These are phyloP conservation scores for Hericium rajendrae DNA, from an alignment of 768 basidiomycete genomes.

Conservation along the genomic window DNA sequence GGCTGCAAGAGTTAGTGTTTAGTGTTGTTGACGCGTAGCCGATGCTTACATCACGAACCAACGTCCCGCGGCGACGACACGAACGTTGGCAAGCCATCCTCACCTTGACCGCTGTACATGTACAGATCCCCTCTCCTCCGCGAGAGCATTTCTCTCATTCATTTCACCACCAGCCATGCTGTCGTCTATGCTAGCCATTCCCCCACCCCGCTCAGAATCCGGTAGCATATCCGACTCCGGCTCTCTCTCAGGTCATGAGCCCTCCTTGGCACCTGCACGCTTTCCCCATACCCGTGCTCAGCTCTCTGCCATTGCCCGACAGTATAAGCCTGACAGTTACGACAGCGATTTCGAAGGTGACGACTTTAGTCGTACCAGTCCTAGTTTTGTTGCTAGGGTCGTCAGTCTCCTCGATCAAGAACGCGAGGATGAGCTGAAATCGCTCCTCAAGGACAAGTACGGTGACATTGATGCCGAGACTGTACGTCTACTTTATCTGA, in stretches of 20 bases:
- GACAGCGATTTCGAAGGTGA: conserved; percentile 49
- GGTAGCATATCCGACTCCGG: conserved; percentile 11
- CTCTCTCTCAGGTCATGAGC: conserved; percentile 6
- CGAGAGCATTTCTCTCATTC: conserved; percentile 16
- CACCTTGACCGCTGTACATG: conserved; percentile 7
- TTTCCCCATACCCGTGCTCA: conserved; percentile 82
- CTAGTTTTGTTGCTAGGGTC: conserved; percentile 59
- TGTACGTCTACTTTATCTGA: conserved; percentile 31
- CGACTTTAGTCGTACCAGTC: conserved; percentile 44
- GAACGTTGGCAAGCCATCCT: conserved; percentile 1
- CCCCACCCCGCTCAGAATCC: conserved; percentile 7
- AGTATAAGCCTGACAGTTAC: conserved; percentile 52
- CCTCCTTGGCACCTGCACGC: conserved; percentile 23
- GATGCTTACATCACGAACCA: too few relatives aligned
- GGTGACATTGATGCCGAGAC: conserved; percentile 52
- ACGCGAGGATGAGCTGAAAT: conserved; percentile 80
- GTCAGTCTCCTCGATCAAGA: conserved; percentile 69
- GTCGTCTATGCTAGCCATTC: conserved; percentile 13
- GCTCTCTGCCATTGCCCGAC: conserved; percentile 62
- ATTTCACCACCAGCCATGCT: conserved; percentile 6
- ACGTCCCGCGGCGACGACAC: neutral
- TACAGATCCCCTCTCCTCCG: conserved; percentile 11
- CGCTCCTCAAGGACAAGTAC: conserved; percentile 59
- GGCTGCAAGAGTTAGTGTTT: neutral
- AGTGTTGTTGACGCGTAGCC: neutral